A percentile compares a stretch with the other conserved stretches of the same genome.
phyloP scores from a whole-genome alignment of 2,329 filamentous ascomycete genomes.

The Chaetomiaceae sp. region DNA sequence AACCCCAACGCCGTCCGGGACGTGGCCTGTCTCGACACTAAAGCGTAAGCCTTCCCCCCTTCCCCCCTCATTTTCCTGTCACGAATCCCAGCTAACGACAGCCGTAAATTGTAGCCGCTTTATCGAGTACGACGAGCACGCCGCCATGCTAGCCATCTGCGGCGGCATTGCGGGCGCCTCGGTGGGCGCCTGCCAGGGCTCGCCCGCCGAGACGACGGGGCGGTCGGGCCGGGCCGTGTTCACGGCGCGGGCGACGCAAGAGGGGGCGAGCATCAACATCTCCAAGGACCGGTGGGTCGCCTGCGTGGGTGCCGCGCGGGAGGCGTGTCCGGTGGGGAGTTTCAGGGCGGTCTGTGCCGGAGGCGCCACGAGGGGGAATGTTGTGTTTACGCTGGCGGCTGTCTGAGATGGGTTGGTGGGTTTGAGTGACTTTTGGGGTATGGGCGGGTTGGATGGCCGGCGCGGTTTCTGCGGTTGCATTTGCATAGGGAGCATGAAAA shows the following conservation, averaged over 20 bases:
- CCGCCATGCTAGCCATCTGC: constrained; percentile 55
- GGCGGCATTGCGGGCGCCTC: constrained; percentile 43
- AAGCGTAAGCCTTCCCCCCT: constrained; percentile 30
- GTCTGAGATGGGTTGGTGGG: constrained; percentile 14
- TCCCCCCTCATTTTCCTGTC: constrained; percentile 5
- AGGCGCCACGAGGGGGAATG: constrained; percentile 41
- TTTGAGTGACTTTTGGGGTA: not conserved
- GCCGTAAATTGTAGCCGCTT: constrained; percentile 31
- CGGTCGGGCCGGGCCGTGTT: constrained; percentile 44
- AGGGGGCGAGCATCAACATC: constrained; percentile 46
- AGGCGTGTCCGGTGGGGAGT: constrained; percentile 45
- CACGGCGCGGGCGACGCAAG: constrained; percentile 37
- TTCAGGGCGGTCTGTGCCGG: constrained; percentile 42
- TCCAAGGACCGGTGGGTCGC: constrained; percentile 48
- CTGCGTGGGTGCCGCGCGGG: constrained; percentile 47
- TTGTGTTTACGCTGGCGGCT: constrained; percentile 36
- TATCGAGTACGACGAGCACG: constrained; percentile 50
- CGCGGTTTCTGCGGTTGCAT: not conserved
- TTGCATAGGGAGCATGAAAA: not conserved
- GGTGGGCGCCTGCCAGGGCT: constrained; percentile 40
- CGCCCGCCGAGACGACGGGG: constrained; percentile 39
- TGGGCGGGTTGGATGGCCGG: not conserved
- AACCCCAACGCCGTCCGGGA: constrained; percentile 37
- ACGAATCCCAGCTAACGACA: not conserved
- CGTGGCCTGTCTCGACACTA: constrained; percentile 36